Conservation (phyloP, 495 filamentous ascomycete species). For the Parathielavia hyrcaniae region DNA sequence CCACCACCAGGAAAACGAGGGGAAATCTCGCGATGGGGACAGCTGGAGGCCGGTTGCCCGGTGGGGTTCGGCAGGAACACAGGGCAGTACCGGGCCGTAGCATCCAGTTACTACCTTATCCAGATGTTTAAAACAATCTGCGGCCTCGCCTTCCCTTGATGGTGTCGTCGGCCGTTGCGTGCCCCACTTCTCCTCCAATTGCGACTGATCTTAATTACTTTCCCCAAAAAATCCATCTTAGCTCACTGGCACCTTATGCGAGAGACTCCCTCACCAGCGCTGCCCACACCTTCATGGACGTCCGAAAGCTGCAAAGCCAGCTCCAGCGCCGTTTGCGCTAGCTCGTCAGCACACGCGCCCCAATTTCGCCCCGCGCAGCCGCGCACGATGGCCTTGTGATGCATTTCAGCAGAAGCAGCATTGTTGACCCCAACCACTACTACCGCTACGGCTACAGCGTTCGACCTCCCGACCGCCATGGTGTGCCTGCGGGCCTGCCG, state of each 20-base stretch:
- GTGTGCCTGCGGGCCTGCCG: slow-evolving; percentile 27
- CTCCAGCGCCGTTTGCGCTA: slow-evolving; percentile 10
- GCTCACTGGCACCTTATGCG: background rate
- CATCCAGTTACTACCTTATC: too few species aligned
- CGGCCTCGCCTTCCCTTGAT: slow-evolving; percentile 10
- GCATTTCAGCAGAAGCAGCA: slow-evolving; percentile 21
- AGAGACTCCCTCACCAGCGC: slow-evolving; percentile 1
- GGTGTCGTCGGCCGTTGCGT: background rate
- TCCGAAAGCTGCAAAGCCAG: slow-evolving; percentile 12
- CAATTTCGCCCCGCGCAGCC: slow-evolving; percentile 16
- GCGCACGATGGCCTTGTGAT: slow-evolving; percentile 33
- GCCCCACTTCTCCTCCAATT: slow-evolving; percentile 18
- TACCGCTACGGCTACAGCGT: background rate
- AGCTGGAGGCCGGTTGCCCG: slow-evolving; percentile 1
- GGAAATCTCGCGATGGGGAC: slow-evolving; percentile 1
- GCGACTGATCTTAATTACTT: background rate
- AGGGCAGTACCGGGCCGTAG: background rate
- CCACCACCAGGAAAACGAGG: background rate
- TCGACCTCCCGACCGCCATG: slow-evolving; percentile 22
- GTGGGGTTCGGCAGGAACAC: slow-evolving; percentile 2
- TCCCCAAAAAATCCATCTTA: slow-evolving; percentile 16
- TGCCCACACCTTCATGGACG: slow-evolving; percentile 7
- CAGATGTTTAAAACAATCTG: slow-evolving; percentile 12
- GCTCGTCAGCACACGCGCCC: background rate
- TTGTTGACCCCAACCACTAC: slow-evolving; percentile 18